Base-by-base conservation (phyloP, 176 grass and related monocot species). In the Eragrostis curvula region DNA sequence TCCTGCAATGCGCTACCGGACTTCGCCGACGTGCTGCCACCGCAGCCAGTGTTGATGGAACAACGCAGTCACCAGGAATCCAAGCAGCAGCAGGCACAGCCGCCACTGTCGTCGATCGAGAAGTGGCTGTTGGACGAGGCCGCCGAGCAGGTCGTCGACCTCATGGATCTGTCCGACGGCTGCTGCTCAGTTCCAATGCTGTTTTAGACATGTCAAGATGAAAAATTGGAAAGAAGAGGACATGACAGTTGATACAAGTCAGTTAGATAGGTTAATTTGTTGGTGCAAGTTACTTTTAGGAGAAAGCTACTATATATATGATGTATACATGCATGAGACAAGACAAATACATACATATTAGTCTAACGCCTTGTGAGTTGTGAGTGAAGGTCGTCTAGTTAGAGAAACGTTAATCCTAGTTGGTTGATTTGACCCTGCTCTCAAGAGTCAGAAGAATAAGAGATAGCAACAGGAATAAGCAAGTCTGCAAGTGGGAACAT, bases 121-220 rank as follows among this genome's bases (percentile, higher is more conserved):
- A 89, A 89, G 80, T 97, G 94, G 94, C 66, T 97, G 48, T 62
- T 97, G 8, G 91, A 97, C 3, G 94, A 97, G 20, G 77, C 94
- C 5, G 17, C 71, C 6, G 87, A 85, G 76, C 70, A 89, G 82
- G 82, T 87, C 53, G 73, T 77, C 23, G 94, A 89, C 43, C 79
- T 89, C 5, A 83, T 92, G 86, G 86, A 89, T 47, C 90, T 89
- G 17, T 76, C 90, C 14, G 58, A 85, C 7, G 86, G 39, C 28
- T 71, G 79, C 86, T 92, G 75, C 83, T 86, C 90, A 53, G 83
- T 88, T 50, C 79, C 83, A 9, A 83, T 83, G 79, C 36, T 86
- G 40, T 86, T 77, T 74, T 92, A 97, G 49, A 50, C 28, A 28
- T 23, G 11, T 28, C 58, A 61, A 25, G 21, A 21, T 0, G 0